phyloP scores from a whole-genome alignment of 2,329 filamentous ascomycete species.

The Madurella mycetomatis region DNA sequence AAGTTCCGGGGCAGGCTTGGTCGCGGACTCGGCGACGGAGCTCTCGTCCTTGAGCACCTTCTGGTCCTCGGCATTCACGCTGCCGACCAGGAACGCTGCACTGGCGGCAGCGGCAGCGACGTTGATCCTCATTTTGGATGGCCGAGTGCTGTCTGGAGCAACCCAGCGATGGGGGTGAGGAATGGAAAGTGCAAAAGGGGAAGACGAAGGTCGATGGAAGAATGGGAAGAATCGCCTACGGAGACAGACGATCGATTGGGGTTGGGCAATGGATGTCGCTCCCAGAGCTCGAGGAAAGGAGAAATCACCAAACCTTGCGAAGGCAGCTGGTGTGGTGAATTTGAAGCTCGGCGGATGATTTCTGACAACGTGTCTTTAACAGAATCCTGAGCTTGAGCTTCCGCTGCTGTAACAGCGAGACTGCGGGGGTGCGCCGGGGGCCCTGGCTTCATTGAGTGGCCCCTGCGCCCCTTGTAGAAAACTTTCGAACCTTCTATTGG shows the following conservation, averaged over 20 bases:
- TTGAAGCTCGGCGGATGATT: constrained; percentile 20
- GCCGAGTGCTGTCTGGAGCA: constrained; percentile 19
- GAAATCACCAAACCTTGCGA: constrained; percentile 13
- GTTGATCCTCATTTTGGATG: constrained; percentile 74
- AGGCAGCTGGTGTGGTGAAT: constrained; percentile 22
- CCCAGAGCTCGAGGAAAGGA: constrained; percentile 36
- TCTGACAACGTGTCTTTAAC: constrained; percentile 29
- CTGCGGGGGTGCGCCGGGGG: constrained; percentile 19
- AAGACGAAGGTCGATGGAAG: constrained; percentile 4
- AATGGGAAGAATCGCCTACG: constrained; percentile 19
- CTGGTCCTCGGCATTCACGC: constrained; percentile 66
- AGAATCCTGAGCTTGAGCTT: constrained; percentile 22
- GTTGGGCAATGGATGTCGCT: constrained; percentile 33
- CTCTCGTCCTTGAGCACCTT: constrained; percentile 47
- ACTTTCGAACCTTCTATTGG: constrained; percentile 27
- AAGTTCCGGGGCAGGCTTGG: constrained; percentile 58
- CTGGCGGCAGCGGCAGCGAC: constrained; percentile 71
- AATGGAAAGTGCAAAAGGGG: constrained; percentile 5
- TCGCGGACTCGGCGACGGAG: constrained; percentile 44
- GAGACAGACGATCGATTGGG: constrained; percentile 25
- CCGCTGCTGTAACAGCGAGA: constrained; percentile 14
- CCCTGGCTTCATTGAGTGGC: constrained; percentile 15
- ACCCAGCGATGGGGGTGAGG: constrained; percentile 10
- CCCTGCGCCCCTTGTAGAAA: constrained; percentile 21
- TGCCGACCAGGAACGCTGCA: constrained; percentile 67